Base-by-base conservation (phyloP, 306 rosid species). In the Alnus glutinosa region DNA sequence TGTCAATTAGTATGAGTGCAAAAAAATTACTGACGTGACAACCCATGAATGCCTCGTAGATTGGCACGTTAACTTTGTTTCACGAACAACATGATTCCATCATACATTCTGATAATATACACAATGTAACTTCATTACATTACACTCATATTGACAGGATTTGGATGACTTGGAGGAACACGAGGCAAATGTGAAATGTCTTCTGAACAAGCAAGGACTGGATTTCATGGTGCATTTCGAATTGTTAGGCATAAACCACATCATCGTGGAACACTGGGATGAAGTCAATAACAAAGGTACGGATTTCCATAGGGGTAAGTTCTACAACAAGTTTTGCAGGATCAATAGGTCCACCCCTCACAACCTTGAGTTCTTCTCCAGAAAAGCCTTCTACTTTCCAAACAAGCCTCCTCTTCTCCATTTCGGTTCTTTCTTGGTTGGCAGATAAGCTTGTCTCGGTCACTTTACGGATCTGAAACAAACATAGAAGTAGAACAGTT, bases 291-390 rank as follows among this genome's bases (percentile, higher is more conserved):
- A 87, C 59, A 70, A 95, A 95, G 80, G 96, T 91, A 71, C 98
- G 91, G 74, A 92, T 95, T 85, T 92, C 98, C 97, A 90, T 90
- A 1, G 98, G 97, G 9, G 91, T 85, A 37, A 95, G 96, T 83
- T 95, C 98, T 81, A 91, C 96, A n/a, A 71, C 71, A 52, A 92
- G 87, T 76, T 83, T 81, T 75, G 79, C 78, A 37, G 94, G 97
- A 82, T 92, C 90, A 67, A 91, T 85, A 49, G 94, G 86, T 18
- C 93, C 84, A 66, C 98, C 98, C 88, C 97, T 91, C 50, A 59
- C 76, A 69, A 82, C 86, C 88, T 85, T 75, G n/a, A 46, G 75
- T 69, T 46, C 88, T 63, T 81, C 79, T 67, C 47, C 78, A 11
- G 81, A 77, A 42, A 88, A 81, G 30, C 84, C 86, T 82, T 84